Base-by-base conservation (phyloP, 768 basidiomycete genomes). In the Polyporus arcularius region DNA sequence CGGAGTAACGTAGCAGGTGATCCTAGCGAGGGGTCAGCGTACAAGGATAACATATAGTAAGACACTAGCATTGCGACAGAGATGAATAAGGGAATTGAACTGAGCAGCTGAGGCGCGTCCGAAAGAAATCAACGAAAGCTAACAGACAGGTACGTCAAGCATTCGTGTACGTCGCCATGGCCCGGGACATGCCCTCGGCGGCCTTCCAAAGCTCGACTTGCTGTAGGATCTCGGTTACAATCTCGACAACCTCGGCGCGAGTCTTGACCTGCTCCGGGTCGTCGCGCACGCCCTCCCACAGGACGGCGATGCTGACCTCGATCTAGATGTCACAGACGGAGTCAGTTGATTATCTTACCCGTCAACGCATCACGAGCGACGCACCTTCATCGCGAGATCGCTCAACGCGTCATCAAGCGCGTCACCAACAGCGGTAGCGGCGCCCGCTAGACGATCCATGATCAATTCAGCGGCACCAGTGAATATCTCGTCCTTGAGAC, bases 321-420 rank as follows among this genome's bases (percentile, higher is more conserved):
- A 82, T 70, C 79, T 82, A 53, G 14, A 30, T 10, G 32, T 28
- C n/a, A 55, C 45, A 21, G 26, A 21, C 35, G 4, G 49, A 26
- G 6, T 39, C 58, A 32, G 62, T 67, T 52, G 41, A 68, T 63
- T 64, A 38, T 38, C 26, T 2, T 30, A n/a, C 12, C n/a, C 7
- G 21, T 6, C 50, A 12, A 39, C 31, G 4, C 4, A 32, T 12
- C 28, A 47, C 8, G 32, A 21, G 9, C 10, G 15, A 57, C 73
- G n/a, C 58, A 82, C 84, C 80, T 85, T 86, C 68, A 83, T 70
- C 0, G 86, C 84, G 18, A 88, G 79, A 46, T 80, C 73, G 10
- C 70, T 74, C 57, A 87, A 75, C 1, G 80, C 74, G 3, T 70
- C 70, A 28, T 80, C 75, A 46, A 88, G 75, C 4, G 80, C 78